Base-by-base conservation (phyloP, 305 asterid genomes). In the Fraxinus nigra region DNA sequence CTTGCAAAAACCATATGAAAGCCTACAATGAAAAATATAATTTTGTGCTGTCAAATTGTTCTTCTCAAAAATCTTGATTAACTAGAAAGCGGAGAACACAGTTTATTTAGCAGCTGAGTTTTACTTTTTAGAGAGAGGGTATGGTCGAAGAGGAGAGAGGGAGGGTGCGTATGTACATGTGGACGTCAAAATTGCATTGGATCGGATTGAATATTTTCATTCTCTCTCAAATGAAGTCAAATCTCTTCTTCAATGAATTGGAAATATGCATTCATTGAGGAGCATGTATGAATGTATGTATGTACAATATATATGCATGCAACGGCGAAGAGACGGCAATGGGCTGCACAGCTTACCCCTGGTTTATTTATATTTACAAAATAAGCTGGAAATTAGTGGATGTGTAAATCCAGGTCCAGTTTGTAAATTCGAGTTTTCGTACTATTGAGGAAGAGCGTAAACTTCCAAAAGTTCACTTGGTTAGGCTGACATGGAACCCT, bases 121-220 rank as follows among this genome's bases (percentile, higher is more conserved):
- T 63, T 63, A 72, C 56, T 83, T 81, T 87, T 73, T 84, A 85
- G 88, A 83, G 88, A 83, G 90, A 87, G 90, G 83, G 13, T 80
- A 78, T 85, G 86, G 79, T 78, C 84, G 80, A 81, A 79, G 79
- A 76, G 79, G 75, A 61, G 84, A 79, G 87, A 77, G 82, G 34
- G 78, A 24, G 24, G 7, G 22, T 24, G 84, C 5, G 75, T 74
- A 78, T 2, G 83, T 56, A 82, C 82, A 40, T 78, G 87, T 92
- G 92, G 93, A 89, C 92, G 91, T 87, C 89, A 90, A 89, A 89
- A 40, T 40, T 63, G 79, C 76, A 87, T 87, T 86, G 79, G 79
- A 86, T 84, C 80, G 81, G 87, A 87, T 90, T 90, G 87, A 82
- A 87, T 81, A 81, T 67, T 33, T 63, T 73, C 81, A 76, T 78